These are phyloP conservation scores for Albifimbria verrucaria DNA, from an alignment of 2,329 filamentous ascomycete genomes.

Conservation along the genomic window DNA sequence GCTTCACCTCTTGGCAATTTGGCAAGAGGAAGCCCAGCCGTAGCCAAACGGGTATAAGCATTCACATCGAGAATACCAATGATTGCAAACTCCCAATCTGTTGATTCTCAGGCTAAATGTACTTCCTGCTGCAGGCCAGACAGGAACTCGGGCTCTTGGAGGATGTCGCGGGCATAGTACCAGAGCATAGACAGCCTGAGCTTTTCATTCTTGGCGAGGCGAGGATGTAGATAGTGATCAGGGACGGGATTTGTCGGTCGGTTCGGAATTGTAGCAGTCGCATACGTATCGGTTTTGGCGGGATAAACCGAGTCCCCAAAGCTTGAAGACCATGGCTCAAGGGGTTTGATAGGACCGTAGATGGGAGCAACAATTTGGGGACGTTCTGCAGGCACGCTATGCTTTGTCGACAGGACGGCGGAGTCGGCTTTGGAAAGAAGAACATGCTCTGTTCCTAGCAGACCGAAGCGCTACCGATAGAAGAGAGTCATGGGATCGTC, in stretches of 20 bases:
- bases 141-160: conserved; percentile 36
- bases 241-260: not conserved
- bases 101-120: conserved; percentile 33
- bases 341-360: conserved; percentile 13
- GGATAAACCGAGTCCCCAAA: conserved; percentile 4
- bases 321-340: conserved; percentile 11
- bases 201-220: conserved; percentile 23
- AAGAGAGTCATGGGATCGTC: too few relatives aligned
- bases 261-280: conserved; percentile 10
- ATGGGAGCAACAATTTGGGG: conserved; percentile 15
- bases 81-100: conserved; percentile 43
- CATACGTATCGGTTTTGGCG: conserved; percentile 5
- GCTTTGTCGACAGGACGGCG: conserved; percentile 15
- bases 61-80: conserved; percentile 40
- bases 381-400: conserved; percentile 4
- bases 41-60: conserved; percentile 38
- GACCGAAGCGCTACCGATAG: too few relatives aligned
- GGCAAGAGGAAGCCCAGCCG: conserved; percentile 35
- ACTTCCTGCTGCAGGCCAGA: conserved; percentile 39
- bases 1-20: conserved; percentile 41
- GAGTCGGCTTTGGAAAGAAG: conserved; percentile 23
- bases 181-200: conserved; percentile 32
- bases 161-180: conserved; percentile 39
- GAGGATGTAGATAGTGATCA: conserved; percentile 17
- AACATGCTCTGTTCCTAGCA: not conserved